These are phyloP conservation scores for Quercus rubra DNA, from an alignment of 306 rosid species.

Conservation along the genomic window DNA sequence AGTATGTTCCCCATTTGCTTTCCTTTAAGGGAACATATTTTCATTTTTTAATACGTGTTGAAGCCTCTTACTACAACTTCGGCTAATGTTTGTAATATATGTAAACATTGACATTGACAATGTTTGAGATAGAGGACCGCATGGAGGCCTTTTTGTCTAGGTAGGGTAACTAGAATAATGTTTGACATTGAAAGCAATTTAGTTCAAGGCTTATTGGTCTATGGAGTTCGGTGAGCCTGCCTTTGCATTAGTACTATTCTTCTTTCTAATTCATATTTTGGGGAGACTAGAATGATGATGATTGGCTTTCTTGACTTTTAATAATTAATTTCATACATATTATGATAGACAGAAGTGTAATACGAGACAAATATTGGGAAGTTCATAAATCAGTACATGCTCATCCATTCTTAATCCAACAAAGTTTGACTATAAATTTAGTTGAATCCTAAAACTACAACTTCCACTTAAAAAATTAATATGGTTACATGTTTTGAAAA, in stretches of 20 bases:
- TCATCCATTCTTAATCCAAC: too few relatives aligned
- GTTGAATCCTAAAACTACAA: too few relatives aligned
- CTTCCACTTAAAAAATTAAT: too few relatives aligned
- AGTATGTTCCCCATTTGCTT: slow-evolving; percentile 24
- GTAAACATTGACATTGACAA: slow-evolving; percentile 14
- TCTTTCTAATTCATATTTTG: neutral
- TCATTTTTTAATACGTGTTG: slow-evolving; percentile 15
- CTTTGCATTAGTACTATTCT: neutral
- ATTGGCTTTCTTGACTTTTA: neutral
- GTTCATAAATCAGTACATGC: too few relatives aligned
- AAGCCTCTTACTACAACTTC: neutral
- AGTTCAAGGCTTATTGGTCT: slow-evolving; percentile 4
- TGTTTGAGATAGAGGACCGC: slow-evolving; percentile 6
- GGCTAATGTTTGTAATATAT: neutral
- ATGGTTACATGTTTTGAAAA: too few relatives aligned
- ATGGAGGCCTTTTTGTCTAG: neutral
- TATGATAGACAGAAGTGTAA: too few relatives aligned
- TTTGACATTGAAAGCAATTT: slow-evolving; percentile 19
- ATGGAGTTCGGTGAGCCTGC: slow-evolving; percentile 16
- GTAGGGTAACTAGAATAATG: slow-evolving; percentile 13
- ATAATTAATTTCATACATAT: neutral
- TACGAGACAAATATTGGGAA: too few relatives aligned
- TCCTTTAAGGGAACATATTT: slow-evolving; percentile 30
- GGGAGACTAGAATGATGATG: neutral
- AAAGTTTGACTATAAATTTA: too few relatives aligned